Conservation (phyloP, 2,329 filamentous ascomycete genomes). For the Dothiorella sarmentorum region DNA sequence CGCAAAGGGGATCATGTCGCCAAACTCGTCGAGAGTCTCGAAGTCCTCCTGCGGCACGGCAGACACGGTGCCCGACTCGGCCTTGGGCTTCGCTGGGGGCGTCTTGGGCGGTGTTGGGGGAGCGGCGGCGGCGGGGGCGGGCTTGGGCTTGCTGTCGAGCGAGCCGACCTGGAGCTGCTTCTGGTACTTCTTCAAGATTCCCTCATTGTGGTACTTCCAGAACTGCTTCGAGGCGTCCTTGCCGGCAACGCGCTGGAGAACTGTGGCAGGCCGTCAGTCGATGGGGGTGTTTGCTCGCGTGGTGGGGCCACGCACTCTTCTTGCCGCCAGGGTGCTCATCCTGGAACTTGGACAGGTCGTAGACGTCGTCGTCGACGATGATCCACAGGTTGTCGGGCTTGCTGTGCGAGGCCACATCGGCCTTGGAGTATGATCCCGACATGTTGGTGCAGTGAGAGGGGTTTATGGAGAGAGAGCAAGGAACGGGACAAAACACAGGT, state of each 20-base stretch:
- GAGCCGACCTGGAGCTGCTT: conserved; percentile 62
- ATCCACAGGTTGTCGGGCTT: conserved; percentile 84
- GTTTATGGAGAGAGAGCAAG: neutral
- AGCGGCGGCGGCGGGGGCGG: conserved; percentile 31
- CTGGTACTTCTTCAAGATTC: conserved; percentile 61
- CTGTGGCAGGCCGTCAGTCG: conserved; percentile 37
- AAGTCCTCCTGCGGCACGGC: conserved; percentile 48
- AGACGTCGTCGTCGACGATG: conserved; percentile 90
- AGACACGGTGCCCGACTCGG: conserved; percentile 55
- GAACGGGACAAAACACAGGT: neutral
- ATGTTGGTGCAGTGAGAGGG: conserved; percentile 49
- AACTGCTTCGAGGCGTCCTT: conserved; percentile 68
- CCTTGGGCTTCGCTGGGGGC: conserved; percentile 52
- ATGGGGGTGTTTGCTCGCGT: neutral
- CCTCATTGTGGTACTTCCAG: conserved; percentile 63
- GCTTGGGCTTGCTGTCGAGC: conserved; percentile 69
- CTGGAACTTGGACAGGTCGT: conserved; percentile 74
- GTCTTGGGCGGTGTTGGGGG: conserved; percentile 51
- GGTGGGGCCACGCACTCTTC: conserved; percentile 54
- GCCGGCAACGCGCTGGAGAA: conserved; percentile 62
- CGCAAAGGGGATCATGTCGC: conserved; percentile 82
- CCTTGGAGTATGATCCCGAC: conserved; percentile 80
- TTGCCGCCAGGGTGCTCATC: conserved; percentile 62
- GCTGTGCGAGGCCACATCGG: conserved; percentile 89
- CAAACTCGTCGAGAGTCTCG: conserved; percentile 72